Conservation (phyloP, 2,329 filamentous ascomycete species). For the Clonostachys chloroleuca region DNA sequence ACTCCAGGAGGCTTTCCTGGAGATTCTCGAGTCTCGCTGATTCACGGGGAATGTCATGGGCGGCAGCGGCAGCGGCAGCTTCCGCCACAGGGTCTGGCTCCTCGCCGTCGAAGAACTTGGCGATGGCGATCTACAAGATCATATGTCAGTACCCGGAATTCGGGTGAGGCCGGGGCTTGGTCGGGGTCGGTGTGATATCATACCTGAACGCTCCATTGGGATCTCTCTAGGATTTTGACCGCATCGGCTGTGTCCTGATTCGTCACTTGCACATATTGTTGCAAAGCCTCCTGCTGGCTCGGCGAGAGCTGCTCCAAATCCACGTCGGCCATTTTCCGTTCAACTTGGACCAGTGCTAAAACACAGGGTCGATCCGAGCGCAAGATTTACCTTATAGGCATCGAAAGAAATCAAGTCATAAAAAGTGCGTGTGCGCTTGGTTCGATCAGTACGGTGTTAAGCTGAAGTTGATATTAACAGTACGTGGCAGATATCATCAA, state of each 20-base stretch:
- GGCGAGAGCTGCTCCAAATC: conserved; percentile 69
- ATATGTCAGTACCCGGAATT: background rate
- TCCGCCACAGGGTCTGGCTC: conserved; percentile 77
- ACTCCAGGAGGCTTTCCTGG: conserved; percentile 49
- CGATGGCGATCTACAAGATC: conserved; percentile 73
- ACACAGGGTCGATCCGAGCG: too few species aligned
- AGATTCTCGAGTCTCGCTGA: conserved; percentile 70
- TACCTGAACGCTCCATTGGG: conserved; percentile 95
- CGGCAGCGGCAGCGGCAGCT: conserved; percentile 53
- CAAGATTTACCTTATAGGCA: too few species aligned
- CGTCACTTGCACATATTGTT: conserved; percentile 86
- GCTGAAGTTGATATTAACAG: too few species aligned
- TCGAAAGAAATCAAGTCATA: too few species aligned
- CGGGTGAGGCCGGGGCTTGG: background rate
- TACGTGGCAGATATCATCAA: too few species aligned
- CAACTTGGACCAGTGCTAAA: background rate
- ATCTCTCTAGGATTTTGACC: conserved; percentile 73
- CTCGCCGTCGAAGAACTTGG: conserved; percentile 97
- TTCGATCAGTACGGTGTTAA: too few species aligned
- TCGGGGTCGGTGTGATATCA: conserved; percentile 5
- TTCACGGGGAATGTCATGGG: conserved; percentile 57
- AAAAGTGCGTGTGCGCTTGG: too few species aligned
- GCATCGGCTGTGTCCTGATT: conserved; percentile 75
- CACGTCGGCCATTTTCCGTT: conserved; percentile 23
- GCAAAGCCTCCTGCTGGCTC: conserved; percentile 76